Evolutionary conservation across 2,329 filamentous ascomycete species (phyloP), one percentile per base, ranked within the genome.

Genomic region (Cercospora brassicicola): DNA sequence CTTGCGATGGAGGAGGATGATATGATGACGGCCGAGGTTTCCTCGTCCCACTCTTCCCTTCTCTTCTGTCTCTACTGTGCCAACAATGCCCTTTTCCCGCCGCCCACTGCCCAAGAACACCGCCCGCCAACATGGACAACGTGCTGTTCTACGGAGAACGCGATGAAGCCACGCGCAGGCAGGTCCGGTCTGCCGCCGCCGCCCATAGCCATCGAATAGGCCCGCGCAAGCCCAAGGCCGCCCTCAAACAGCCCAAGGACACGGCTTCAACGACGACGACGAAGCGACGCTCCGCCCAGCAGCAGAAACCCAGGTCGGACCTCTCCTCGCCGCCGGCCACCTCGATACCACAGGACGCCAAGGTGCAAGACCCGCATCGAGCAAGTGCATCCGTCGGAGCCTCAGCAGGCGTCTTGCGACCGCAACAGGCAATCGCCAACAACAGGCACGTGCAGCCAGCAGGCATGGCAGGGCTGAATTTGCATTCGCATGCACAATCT

Each of bases 141-240:
- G 69, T 73, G 59, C 36, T 73, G 36, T 73, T 73, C 65, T 72
- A 73, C 53, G 71, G 71, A 20, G 69, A 73, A 36, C 64, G 67
- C 33, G 71, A 65, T 45, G 69, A 72, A 28, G 66, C 68, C 33
- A 68, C 69, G n/a, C 64, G 69, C 62, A 66, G 71, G 59, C 71
- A 73, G 59, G 71, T 73, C 53, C 71, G 71, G 33, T 68, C 64
- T 53, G 71, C 70, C 15, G 71, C 71, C 13, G 69, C 71, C 6
- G 65, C 67, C 36, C 67, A 73, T 45, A 69, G 66, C 48, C 71
- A 73, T 62, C 69, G 71, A 31, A 70, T 73, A 55, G 71, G 71
- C n/a, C 71, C 71, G 3, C 65, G 71, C 36, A 73, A 73, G 56
- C 69, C 69, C 10, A 73, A 73, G 51, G 62, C 65, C 36, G 39